Percentiles rank a stretch among this genome's conserved stretches.
These are phyloP conservation scores for Chalciporus pseudorubinellus DNA, from an alignment of 768 basidiomycete genomes.

Conservation along the genomic window DNA sequence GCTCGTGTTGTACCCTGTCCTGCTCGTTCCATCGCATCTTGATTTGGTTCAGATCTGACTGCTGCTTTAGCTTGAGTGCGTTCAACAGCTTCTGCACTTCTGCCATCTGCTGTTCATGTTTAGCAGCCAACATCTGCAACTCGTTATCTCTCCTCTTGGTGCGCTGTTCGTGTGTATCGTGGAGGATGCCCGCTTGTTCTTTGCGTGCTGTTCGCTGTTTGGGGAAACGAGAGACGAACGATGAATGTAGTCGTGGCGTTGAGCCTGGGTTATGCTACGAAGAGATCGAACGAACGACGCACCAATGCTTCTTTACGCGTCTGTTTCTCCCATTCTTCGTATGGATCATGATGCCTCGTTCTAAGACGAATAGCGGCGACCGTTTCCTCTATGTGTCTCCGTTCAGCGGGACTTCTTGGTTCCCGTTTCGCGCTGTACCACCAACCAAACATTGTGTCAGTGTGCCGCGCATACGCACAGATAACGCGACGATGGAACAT, in stretches of 20 bases:
- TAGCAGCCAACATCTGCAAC: conserved; percentile 34
- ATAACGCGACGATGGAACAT: background rate
- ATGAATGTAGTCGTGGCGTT: background rate
- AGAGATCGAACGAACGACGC: conserved; percentile 10
- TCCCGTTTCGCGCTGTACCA: conserved; percentile 20
- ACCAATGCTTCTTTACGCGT: conserved; percentile 47
- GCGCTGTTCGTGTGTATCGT: conserved; percentile 18
- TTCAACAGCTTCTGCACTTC: conserved; percentile 51
- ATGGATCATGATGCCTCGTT: conserved; percentile 43
- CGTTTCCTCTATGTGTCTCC: conserved; percentile 41
- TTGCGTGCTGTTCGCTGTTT: conserved; percentile 40
- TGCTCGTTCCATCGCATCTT: conserved; percentile 45
- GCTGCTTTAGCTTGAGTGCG: conserved; percentile 41
- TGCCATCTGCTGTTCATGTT: conserved; percentile 48
- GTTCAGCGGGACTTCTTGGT: conserved; percentile 31
- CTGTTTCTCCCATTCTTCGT: conserved; percentile 52
- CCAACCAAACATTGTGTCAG: too few relatives aligned
- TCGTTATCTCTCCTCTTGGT: conserved; percentile 9
- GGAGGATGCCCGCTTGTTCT: conserved; percentile 21
- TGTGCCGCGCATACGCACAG: too few relatives aligned
- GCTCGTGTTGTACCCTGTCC: conserved; percentile 46
- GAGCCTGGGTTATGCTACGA: too few relatives aligned
- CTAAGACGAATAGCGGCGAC: conserved; percentile 46
- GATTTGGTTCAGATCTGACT: conserved; percentile 45
- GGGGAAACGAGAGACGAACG: background rate